These are phyloP conservation scores for Aspergillus proliferans DNA, from an alignment of 2,329 filamentous ascomycete species.

Conservation along the genomic window DNA sequence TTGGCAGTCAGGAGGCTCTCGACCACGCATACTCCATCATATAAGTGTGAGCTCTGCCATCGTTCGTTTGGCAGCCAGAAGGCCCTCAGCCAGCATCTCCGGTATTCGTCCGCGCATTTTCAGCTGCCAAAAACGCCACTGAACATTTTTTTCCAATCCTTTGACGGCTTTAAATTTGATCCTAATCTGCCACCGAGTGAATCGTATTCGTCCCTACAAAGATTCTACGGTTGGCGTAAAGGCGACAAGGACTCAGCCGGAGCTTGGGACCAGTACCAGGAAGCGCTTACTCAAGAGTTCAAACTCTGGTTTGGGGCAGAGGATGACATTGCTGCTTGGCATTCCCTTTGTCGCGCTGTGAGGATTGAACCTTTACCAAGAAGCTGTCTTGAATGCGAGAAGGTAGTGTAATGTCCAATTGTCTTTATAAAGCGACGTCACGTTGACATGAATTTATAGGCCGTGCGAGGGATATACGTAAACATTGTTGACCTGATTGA, in stretches of 20 bases:
- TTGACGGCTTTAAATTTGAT: background rate
- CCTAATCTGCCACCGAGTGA: background rate
- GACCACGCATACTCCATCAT: background rate
- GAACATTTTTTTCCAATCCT: background rate
- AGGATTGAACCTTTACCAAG: conserved; percentile 6
- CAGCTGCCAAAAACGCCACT: background rate
- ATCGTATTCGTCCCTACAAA: background rate
- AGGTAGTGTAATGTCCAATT: background rate
- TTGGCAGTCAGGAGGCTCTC: background rate
- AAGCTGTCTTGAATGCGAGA: conserved; percentile 1
- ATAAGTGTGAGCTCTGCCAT: background rate
- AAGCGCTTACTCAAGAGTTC: conserved; percentile 6
- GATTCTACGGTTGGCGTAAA: background rate
- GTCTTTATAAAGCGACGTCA: background rate
- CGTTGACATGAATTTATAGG: background rate
- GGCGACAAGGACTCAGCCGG: background rate
- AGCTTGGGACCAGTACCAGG: conserved; percentile 5
- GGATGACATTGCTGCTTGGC: conserved; percentile 6
- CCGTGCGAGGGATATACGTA: background rate
- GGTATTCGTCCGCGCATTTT: background rate
- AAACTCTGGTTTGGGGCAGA: conserved; percentile 9
- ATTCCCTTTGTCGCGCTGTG: conserved; percentile 8
- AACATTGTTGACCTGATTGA: conserved; percentile 1
- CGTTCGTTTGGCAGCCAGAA: background rate
- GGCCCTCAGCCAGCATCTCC: background rate